phyloP scores from a whole-genome alignment of 1,284 basidiomycete genomes.

The Microbotryum lychnidis-dioicae region DNA sequence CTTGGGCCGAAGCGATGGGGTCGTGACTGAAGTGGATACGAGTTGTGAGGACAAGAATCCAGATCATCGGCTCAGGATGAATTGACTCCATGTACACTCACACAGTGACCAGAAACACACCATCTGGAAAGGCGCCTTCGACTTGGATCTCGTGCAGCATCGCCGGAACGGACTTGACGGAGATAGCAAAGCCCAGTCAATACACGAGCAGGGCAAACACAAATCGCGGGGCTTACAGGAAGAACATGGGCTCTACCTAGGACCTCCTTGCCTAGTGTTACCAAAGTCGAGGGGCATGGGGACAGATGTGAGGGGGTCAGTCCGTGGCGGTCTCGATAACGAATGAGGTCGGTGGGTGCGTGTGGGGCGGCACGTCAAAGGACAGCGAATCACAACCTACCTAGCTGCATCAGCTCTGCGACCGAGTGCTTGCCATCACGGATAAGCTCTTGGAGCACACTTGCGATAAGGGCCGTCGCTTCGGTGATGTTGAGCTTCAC shows the following conservation, averaged over 20 bases:
- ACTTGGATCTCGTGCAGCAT: conserved; percentile 68
- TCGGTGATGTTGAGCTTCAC: conserved; percentile 78
- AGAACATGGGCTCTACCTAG: conserved; percentile 87
- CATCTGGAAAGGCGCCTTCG: conserved; percentile 79
- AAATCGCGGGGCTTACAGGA: conserved; percentile 42
- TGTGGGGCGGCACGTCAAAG: no score
- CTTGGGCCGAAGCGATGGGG: conserved; percentile 76
- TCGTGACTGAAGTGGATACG: conserved; percentile 50
- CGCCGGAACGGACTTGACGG: conserved; percentile 35
- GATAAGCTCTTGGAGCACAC: conserved; percentile 85
- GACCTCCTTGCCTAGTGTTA: conserved; percentile 57
- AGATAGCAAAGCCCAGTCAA: not conserved
- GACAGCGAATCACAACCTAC: conserved; percentile 7
- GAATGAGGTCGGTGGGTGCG: no score
- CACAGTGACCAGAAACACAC: conserved; percentile 88
- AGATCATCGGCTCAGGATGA: conserved; percentile 2
- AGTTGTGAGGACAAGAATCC: no score
- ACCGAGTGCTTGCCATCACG: conserved; percentile 88
- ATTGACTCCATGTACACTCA: not conserved
- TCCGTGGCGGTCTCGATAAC: not conserved
- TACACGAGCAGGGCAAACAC: conserved; percentile 40
- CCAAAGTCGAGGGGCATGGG: no score
- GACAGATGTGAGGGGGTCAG: no score
- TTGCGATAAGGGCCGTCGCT: conserved; percentile 79
- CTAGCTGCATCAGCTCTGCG: conserved; percentile 81